Evolutionary conservation across 495 filamentous ascomycete species (phyloP), one percentile per base, ranked within the genome.

Genomic region (Pyrenula massariospora): DNA sequence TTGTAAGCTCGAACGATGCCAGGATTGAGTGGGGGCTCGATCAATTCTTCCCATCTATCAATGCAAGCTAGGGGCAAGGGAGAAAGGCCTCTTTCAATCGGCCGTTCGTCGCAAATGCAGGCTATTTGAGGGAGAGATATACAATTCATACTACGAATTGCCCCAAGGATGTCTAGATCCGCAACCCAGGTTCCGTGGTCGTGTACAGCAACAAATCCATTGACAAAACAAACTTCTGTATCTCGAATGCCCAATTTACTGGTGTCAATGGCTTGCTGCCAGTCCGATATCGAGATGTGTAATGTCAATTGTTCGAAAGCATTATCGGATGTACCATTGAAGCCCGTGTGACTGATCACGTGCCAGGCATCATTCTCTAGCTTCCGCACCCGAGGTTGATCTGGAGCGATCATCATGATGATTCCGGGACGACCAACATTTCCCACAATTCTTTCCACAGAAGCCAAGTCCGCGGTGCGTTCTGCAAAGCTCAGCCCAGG

Each of bases 271-370:
- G 70, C 62, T 8, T 67, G 21, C 22, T 59, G 51, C 23, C 57
- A 70, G 1, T 57, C 60, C 0, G 73, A 74, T 59, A 75, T 73
- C 1, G 66, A 70, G 0, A 76, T 56, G 57, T 75, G 73, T 2
- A 76, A 54, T 0, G 73, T 70, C n/a, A 65, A 70, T 3, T 59
- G 48, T 22, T 57, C 8, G 54, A 76, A 76, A 50, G 42, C 42
- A 54, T 68, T 60, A 22, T 60, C 56, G 0, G 59, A 5, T 24
- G 59, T 22, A 10, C 70, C 68, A 56, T 72, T 65, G 53, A 66
- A 75, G 0, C 22, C 22, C 0, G 47, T 20, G 52, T 70, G 70
- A 25, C 62, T 58, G 19, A 75, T 61, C 8, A 57, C 15, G 21
- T 57, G 36, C 62, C 63, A 70, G 11, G 50, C 48, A 1, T 63